Evolutionary conservation across 768 basidiomycete genomes (phyloP), one percentile per base, ranked within the genome.

Genomic region (Boletus reticulatus): DNA sequence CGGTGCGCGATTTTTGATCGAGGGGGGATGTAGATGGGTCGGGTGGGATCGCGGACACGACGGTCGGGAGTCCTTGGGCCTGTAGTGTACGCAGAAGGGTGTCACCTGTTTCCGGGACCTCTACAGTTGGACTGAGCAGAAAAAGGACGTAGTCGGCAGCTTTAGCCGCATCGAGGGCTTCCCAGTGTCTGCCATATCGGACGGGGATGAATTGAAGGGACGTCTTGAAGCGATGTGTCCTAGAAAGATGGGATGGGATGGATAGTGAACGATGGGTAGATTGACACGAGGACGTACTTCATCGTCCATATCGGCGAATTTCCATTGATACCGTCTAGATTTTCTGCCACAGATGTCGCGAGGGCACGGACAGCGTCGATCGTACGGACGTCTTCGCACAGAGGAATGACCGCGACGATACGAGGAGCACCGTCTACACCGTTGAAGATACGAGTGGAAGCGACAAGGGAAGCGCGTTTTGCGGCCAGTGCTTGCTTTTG

Each of bases 101-200:
- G 63, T 98, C 96, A 10, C 94, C 94, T 81, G 87, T 89, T 4
- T 75, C 67, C 53, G 90, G 81, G 1, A 98, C 96, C 71, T 98
- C 95, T 12, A 87, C 75, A 6, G 79, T 78, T 41, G 89, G 82
- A 2, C 94, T 97, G 29, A 98, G 78, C 3, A 88, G 79, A 56
- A 97, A 84, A 19, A 97, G 79, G 43, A 94, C 85, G 66, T 96
- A 98, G 72, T 98, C 95, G 11, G 93, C 90, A 3, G 84, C 88
- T 67, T 92, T 87, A 65, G 87, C 89, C 0, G 87, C 88, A 64
- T 97, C 94, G 38, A 98, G 79, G 5, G 89, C 81, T 3, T 83
- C 80, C 70, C 92, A 96, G 48, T 91, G 80, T 44, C 75, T 77
- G 53, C 82, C 80, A 63, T 91, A 88, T 3, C 81, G 84, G 3